A percentile compares a stretch with the other conserved stretches of the same genome.
phyloP scores from a whole-genome alignment of 352 stramenopile genomes.

The Phytophthora agathidicida region DNA sequence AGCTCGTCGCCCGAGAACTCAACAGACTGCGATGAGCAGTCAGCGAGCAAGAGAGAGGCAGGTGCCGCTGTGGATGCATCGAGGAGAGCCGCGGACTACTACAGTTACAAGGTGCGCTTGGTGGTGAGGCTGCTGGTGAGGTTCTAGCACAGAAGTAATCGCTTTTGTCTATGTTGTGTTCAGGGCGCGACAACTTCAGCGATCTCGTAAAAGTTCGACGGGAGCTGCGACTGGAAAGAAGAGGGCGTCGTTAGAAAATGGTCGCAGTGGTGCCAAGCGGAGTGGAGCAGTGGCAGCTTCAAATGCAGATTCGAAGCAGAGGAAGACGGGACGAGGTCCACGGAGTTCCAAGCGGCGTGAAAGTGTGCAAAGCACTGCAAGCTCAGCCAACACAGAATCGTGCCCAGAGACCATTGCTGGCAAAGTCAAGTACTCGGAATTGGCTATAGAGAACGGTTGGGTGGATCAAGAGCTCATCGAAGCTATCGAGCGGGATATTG shows the following conservation, averaged over 20 bases:
- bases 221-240: background rate
- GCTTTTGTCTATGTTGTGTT: background rate
- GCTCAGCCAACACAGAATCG: slow-evolving; percentile 25
- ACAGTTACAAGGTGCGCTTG: slow-evolving; percentile 16
- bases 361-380: slow-evolving; percentile 40
- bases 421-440: slow-evolving; percentile 80
- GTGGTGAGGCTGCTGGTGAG: background rate
- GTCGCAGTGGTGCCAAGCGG: slow-evolving; percentile 26
- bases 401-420: slow-evolving; percentile 42
- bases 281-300: slow-evolving; percentile 1
- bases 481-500: slow-evolving; percentile 88
- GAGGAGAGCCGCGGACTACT: slow-evolving; percentile 14
- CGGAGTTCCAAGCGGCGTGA: slow-evolving; percentile 28
- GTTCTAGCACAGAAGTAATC: background rate
- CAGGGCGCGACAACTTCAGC: slow-evolving; percentile 25
- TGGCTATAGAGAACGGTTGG: slow-evolving; percentile 76
- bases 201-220: slow-evolving; percentile 13
- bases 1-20: background rate
- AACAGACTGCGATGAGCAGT: background rate
- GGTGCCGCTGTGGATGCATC: slow-evolving; percentile 20
- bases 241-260: slow-evolving; percentile 16
- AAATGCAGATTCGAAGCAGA: slow-evolving; percentile 19
- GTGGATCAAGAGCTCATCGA: slow-evolving; percentile 85
- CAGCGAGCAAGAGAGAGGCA: slow-evolving; percentile 9
- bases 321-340: slow-evolving; percentile 14